phyloP scores from a whole-genome alignment of 2,329 filamentous ascomycete genomes.

The Sphaerulina vaccinii region DNA sequence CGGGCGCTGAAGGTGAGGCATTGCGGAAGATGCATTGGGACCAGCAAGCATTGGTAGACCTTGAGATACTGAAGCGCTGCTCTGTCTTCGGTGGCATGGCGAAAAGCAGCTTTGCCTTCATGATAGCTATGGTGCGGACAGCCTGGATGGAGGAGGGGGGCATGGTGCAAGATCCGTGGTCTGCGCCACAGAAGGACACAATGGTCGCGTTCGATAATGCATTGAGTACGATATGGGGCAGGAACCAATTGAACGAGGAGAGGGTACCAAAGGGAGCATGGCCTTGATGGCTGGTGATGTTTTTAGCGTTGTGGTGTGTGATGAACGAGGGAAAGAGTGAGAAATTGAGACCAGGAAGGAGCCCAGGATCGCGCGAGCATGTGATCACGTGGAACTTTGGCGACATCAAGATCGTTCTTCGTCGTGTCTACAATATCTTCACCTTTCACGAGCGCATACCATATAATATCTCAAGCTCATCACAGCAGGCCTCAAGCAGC shows the following conservation, averaged over 20 bases:
- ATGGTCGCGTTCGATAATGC: conserved; percentile 23
- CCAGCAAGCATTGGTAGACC: conserved; percentile 51
- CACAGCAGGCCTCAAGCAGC: too few relatives aligned
- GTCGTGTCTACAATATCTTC: too few relatives aligned
- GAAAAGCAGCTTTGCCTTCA: conserved; percentile 48
- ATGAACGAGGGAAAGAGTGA: too few relatives aligned
- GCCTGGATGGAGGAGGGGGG: conserved; percentile 22
- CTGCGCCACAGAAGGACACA: conserved; percentile 1
- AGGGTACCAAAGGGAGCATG: conserved; percentile 12
- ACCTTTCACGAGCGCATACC: too few relatives aligned
- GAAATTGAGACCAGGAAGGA: too few relatives aligned
- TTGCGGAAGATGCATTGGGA: conserved; percentile 47
- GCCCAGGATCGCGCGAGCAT: too few relatives aligned
- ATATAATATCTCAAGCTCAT: too few relatives aligned
- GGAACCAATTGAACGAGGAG: conserved; percentile 23
- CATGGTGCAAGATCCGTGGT: conserved; percentile 10
- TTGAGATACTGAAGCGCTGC: conserved; percentile 49
- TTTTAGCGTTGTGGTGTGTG: too few relatives aligned
- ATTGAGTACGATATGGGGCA: conserved; percentile 26
- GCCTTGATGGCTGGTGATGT: conserved; percentile 1
- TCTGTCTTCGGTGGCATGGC: conserved; percentile 44
- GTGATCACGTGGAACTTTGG: too few relatives aligned
- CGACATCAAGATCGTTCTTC: too few relatives aligned
- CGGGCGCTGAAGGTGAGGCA: conserved; percentile 34
- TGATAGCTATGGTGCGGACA: conserved; percentile 44